Conservation (phyloP, 139 green algal species). For the Chlamydomonas sp. region DNA sequence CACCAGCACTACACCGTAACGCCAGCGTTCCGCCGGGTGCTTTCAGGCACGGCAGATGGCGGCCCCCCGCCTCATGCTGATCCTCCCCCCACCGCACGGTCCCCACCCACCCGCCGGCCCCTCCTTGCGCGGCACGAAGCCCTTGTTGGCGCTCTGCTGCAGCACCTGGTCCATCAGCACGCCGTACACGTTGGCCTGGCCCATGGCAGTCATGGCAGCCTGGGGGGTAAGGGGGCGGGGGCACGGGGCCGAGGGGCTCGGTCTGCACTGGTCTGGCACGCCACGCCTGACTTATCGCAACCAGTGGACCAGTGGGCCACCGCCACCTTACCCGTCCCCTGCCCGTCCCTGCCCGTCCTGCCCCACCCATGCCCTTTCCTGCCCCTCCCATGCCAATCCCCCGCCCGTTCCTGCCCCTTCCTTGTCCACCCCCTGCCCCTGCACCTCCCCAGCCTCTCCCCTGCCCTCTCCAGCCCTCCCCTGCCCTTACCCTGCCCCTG, state of each 20-base stretch:
- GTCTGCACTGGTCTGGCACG: background rate
- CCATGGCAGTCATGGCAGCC: background rate
- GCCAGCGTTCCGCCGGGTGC: no score
- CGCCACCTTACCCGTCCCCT: no score
- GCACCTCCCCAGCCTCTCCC: no score
- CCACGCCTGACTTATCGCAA: background rate
- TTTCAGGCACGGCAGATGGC: no score
- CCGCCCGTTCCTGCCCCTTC: no score
- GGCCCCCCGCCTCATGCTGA: no score
- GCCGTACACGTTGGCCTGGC: background rate
- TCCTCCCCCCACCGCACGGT: background rate
- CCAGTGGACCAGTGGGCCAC: background rate
- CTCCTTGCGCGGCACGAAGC: slow-evolving; percentile 26
- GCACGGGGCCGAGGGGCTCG: background rate
- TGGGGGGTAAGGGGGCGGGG: background rate
- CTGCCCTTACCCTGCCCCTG: background rate
- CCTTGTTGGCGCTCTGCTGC: slow-evolving; percentile 1
- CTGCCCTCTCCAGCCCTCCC: background rate
- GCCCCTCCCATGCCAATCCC: no score
- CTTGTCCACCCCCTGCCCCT: background rate
- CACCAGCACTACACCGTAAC: no score
- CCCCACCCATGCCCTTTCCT: background rate
- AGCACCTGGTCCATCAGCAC: background rate
- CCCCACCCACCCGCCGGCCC: slow-evolving; percentile 10
- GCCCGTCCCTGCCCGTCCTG: background rate